phyloP scores from a whole-genome alignment of 768 basidiomycete species.

The Boletellus ananas region DNA sequence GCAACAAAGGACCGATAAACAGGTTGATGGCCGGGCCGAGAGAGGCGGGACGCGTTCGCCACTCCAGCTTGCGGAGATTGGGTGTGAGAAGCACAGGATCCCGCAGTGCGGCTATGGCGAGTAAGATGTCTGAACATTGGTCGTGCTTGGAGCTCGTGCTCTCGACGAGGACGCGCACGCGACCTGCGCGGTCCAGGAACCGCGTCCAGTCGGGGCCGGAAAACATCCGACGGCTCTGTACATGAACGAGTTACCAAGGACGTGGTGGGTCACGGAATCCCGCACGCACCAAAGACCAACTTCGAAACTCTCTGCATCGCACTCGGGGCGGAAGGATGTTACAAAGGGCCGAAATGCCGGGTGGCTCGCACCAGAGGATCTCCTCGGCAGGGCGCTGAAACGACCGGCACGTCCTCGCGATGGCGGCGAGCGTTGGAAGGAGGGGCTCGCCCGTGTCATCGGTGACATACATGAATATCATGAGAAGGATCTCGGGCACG shows the following conservation, averaged over 20 bases:
- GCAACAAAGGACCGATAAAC: constrained; percentile 18
- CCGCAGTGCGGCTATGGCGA: constrained; percentile 15
- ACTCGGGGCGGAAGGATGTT: constrained; percentile 18
- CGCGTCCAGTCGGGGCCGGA: constrained; percentile 17
- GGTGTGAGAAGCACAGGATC: constrained; percentile 20
- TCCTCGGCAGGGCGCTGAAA: constrained; percentile 20
- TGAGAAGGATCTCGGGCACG: constrained; percentile 22
- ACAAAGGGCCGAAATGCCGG: constrained; percentile 9
- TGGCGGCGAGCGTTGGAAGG: constrained; percentile 17
- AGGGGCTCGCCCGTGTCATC: constrained; percentile 14
- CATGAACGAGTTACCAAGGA: neutral
- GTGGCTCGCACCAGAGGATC: constrained; percentile 21
- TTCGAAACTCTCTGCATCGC: constrained; percentile 3
- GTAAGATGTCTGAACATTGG: constrained; percentile 4
- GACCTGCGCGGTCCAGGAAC: constrained; percentile 15
- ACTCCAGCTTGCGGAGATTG: constrained; percentile 19
- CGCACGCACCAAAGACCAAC: constrained; percentile 21
- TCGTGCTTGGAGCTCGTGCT: neutral
- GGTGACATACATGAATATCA: constrained; percentile 18
- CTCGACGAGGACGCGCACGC: constrained; percentile 14
- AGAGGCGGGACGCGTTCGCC: constrained; percentile 4
- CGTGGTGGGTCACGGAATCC: neutral
- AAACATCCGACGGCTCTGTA: constrained; percentile 18
- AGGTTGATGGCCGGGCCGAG: constrained; percentile 14
- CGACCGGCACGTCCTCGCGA: constrained; percentile 26